phyloP scores from a whole-genome alignment of 2,329 filamentous ascomycete species.

The Microdochium trichocladiopsis region DNA sequence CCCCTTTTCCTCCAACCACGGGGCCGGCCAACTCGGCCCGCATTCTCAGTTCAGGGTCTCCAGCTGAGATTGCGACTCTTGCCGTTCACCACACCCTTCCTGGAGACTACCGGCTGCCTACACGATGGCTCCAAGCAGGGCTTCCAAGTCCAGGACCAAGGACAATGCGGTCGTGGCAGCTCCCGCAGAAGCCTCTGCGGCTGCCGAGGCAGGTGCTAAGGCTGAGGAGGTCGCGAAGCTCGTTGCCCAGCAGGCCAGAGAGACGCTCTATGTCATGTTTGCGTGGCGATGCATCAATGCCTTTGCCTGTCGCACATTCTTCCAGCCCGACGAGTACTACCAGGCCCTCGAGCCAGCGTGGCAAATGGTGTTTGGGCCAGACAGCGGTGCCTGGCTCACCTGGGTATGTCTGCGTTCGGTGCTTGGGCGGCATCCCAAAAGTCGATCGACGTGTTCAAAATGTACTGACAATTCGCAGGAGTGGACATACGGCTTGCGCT shows the following conservation, averaged over 20 bases:
- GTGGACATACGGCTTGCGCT: conserved; percentile 83
- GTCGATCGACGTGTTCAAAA: neutral
- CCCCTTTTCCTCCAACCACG: neutral
- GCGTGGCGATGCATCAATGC: conserved; percentile 75
- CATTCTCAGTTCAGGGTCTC: too few species aligned
- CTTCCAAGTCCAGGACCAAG: neutral
- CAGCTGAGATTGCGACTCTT: too few species aligned
- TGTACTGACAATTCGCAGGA: conserved; percentile 51
- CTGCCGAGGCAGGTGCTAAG: neutral
- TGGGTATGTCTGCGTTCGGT: conserved; percentile 77
- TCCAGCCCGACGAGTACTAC: conserved; percentile 97
- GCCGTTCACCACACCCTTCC: too few species aligned
- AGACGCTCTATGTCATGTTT: conserved; percentile 39
- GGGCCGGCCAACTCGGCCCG: neutral
- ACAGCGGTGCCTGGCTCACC: conserved; percentile 83
- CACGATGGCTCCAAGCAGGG: neutral
- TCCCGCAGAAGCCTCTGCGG: neutral
- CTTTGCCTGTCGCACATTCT: conserved; percentile 76
- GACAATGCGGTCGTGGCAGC: neutral
- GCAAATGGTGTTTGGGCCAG: conserved; percentile 72
- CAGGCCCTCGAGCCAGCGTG: conserved; percentile 94
- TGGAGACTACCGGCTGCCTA: neutral
- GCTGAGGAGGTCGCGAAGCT: neutral
- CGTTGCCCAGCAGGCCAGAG: conserved; percentile 16
- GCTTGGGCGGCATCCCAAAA: neutral